Conservation (phyloP, 2,329 filamentous ascomycete genomes). For the Pleoardoris graminearum region DNA sequence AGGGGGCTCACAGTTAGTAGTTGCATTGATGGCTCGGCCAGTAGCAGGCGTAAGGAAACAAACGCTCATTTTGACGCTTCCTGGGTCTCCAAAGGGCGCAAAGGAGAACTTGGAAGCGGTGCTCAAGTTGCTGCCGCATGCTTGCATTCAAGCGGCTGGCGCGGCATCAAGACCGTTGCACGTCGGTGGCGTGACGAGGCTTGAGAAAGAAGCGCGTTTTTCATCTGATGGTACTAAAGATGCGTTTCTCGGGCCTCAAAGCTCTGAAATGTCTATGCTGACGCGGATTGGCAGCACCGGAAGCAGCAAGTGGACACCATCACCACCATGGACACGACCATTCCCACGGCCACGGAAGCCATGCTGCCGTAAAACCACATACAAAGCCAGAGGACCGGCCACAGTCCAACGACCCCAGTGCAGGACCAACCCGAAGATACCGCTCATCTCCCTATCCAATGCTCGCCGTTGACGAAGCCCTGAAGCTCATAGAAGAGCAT, state of each 20-base stretch:
- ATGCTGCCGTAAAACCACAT: constrained; percentile 65
- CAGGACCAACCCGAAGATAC: constrained; percentile 69
- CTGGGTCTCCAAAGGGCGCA: constrained; percentile 93
- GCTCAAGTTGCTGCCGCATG: constrained; percentile 88
- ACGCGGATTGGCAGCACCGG: constrained; percentile 12
- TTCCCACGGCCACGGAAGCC: constrained; percentile 61
- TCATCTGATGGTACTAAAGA: constrained; percentile 24
- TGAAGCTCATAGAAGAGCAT: constrained; percentile 71
- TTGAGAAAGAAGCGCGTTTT: constrained; percentile 78
- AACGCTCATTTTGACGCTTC: constrained; percentile 83
- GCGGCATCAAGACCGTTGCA: constrained; percentile 80
- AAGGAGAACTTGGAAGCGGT: constrained; percentile 90
- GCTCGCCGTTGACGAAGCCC: constrained; percentile 81
- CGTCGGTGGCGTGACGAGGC: constrained; percentile 75
- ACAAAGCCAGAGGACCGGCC: constrained; percentile 64
- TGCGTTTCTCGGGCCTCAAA: constrained; percentile 8
- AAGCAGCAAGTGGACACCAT: constrained; percentile 38
- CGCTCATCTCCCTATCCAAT: constrained; percentile 90
- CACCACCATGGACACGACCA: constrained; percentile 60
- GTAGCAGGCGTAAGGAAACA: constrained; percentile 84
- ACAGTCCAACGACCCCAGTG: constrained; percentile 62
- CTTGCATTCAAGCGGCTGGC: constrained; percentile 86
- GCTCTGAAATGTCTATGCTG: background rate
- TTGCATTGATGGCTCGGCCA: constrained; percentile 95
- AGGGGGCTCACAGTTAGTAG: constrained; percentile 52